Conservation (phyloP, 2,329 filamentous ascomycete species). For the Ophiocordyceps camponoti-saundersi region DNA sequence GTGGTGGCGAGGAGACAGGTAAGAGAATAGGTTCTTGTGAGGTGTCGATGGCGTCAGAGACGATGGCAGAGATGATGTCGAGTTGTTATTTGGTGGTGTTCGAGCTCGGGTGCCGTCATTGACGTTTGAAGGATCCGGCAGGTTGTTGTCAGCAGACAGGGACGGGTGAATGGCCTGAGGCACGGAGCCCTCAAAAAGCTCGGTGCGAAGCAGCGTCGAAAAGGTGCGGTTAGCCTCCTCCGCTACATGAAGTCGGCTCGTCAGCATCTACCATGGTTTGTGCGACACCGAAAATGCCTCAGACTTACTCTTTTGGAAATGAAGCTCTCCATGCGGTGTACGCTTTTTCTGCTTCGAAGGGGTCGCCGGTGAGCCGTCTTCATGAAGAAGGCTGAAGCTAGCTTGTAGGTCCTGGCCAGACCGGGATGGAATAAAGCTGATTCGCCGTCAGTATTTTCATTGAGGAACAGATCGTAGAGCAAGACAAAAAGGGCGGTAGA, state of each 20-base stretch:
- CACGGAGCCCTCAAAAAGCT: constrained; percentile 82
- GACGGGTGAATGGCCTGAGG: constrained; percentile 59
- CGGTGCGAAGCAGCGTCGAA: constrained; percentile 69
- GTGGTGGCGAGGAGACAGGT: constrained; percentile 60
- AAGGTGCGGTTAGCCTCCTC: constrained; percentile 94
- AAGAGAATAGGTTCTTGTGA: constrained; percentile 93
- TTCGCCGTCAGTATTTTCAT: constrained; percentile 7
- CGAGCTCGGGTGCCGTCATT: constrained; percentile 55
- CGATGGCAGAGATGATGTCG: constrained; percentile 47
- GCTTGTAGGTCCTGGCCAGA: constrained; percentile 86
- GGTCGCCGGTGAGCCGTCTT: constrained; percentile 83
- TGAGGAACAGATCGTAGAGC: background rate
- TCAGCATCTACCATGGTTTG: constrained; percentile 1
- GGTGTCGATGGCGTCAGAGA: constrained; percentile 83
- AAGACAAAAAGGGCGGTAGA: constrained; percentile 4
- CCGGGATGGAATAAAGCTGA: constrained; percentile 86
- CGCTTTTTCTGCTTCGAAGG: constrained; percentile 75
- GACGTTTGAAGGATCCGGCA: constrained; percentile 29
- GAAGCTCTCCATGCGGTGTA: constrained; percentile 72
- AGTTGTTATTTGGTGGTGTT: constrained; percentile 57
- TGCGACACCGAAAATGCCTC: background rate
- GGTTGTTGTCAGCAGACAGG: constrained; percentile 39
- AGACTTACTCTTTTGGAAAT: constrained; percentile 75
- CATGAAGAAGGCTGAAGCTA: constrained; percentile 80
- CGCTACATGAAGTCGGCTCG: constrained; percentile 25